phyloP scores from a whole-genome alignment of 306 rosid genomes.

The Sicyos edulis region DNA sequence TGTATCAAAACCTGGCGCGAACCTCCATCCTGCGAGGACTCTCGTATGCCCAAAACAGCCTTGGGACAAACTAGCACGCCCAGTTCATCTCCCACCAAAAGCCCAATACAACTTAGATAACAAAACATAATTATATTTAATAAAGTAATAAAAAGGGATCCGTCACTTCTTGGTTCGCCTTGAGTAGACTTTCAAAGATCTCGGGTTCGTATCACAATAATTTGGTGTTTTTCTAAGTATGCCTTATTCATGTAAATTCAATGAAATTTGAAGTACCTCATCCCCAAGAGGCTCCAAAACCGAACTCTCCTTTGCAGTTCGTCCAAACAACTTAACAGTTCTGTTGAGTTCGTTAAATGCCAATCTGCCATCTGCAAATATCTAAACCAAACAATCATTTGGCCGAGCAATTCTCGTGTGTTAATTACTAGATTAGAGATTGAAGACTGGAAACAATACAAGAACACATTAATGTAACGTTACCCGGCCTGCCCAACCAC shows the following conservation, averaged over 20 bases:
- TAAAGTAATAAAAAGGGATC: too few relatives aligned
- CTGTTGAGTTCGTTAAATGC: constrained; percentile 25
- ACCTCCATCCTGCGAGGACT: too few relatives aligned
- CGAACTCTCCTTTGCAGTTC: constrained; percentile 46
- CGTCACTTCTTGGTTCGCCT: too few relatives aligned
- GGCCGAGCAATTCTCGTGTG: constrained; percentile 15
- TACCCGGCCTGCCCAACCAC: constrained; percentile 87
- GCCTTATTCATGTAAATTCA: neutral
- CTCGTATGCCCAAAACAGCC: too few relatives aligned
- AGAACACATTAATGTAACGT: constrained; percentile 18
- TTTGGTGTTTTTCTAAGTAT: neutral
- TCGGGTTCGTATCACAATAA: too few relatives aligned
- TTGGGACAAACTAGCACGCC: too few relatives aligned
- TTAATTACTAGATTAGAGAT: neutral
- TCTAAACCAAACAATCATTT: constrained; percentile 41
- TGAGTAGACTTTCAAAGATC: too few relatives aligned
- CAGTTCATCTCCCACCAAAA: too few relatives aligned
- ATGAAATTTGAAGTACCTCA: constrained; percentile 37
- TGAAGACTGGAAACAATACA: constrained; percentile 9
- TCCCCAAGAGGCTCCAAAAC: constrained; percentile 66
- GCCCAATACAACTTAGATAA: too few relatives aligned
- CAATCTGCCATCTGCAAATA: constrained; percentile 44
- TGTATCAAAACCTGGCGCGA: too few relatives aligned
- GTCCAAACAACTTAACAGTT: constrained; percentile 25
- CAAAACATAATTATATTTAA: too few relatives aligned